Base-by-base conservation (phyloP, 1,284 basidiomycete genomes). In the Fomitopsis pinicola region DNA sequence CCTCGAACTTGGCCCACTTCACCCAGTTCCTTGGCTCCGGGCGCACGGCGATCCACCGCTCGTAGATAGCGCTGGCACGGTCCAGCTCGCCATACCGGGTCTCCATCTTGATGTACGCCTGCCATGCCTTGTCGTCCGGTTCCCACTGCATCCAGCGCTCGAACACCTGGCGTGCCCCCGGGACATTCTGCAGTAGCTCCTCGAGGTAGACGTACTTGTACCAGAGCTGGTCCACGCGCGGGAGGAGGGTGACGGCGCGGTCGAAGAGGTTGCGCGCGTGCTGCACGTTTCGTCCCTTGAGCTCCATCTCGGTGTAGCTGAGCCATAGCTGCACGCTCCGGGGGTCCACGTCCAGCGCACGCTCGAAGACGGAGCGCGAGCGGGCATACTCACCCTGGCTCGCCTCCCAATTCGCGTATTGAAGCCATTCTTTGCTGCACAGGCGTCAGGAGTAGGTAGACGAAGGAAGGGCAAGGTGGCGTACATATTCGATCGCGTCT, bases 141-240 rank as follows among this genome's bases (percentile, higher is more conserved):
- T 99, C 95, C 97, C 97, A 99, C 66, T 91, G 85, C 95, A 99
- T 97, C 97, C 97, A 99, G 54, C 97, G 85, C 76, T 99, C 97
- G 70, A 99, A 99, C 61, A 99, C 93, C 73, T 98, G 96, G 10
- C 97, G 88, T 1, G 96, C 95, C 35, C 97, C 97, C 1, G 94
- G 85, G 42, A 99, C 88, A 72, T 99, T 99, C 70, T 97, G 92
- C 14, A 99, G 84, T 3, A 99, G 84, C 75, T 99, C 97, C 74
- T 99, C 97, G 59, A 99, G 86, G 77, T 98, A 98, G 59, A 99
- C 97, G 66, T 98, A 99, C 77, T 98, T 98, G 84, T 98, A 98
- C 97, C 96, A 98, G 4, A 97, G 80, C 71, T 94, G 88, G 71
- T 99, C 96, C 58, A 99, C 88, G 42, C 97, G 89, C 5, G 97